Evolutionary conservation across 2,329 filamentous ascomycete species (phyloP).

Genomic region (Neopestalotiopsis clavispora): DNA sequence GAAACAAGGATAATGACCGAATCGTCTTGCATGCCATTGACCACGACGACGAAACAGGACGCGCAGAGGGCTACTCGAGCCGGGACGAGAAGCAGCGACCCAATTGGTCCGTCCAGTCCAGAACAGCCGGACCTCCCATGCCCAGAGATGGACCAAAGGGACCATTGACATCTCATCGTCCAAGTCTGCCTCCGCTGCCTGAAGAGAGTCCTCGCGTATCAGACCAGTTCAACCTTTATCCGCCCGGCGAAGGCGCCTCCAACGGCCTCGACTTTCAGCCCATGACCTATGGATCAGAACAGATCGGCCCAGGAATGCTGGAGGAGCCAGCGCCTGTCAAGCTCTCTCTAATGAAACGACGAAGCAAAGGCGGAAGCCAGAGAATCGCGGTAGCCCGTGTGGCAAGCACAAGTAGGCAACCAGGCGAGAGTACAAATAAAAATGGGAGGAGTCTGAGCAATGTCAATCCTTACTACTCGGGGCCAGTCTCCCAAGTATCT

Average conservation of each 20-base stretch:
- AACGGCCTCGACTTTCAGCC: slow-evolving; percentile 3
- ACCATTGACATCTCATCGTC: neutral
- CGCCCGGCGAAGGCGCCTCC: neutral
- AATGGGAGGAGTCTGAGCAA: no score
- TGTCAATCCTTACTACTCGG: neutral
- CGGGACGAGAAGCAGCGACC: neutral
- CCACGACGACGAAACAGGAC: slow-evolving; percentile 4
- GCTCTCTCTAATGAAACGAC: neutral
- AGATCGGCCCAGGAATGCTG: neutral
- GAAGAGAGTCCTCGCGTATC: slow-evolving; percentile 12
- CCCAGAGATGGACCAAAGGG: neutral
- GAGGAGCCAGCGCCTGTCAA: slow-evolving; percentile 9
- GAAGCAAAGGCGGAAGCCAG: slow-evolving; percentile 6
- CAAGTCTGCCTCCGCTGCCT: slow-evolving; percentile 1
- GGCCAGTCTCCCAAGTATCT: neutral
- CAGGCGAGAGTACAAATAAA: neutral
- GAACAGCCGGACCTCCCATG: neutral
- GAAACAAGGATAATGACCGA: neutral
- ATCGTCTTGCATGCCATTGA: neutral
- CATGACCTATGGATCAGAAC: neutral
- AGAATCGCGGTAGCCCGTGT: slow-evolving; percentile 1
- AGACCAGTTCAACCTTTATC: slow-evolving; percentile 7
- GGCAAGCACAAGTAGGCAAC: neutral
- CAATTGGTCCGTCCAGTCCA: neutral
- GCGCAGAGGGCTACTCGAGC: neutral